Base-by-base conservation (phyloP, 2,329 filamentous ascomycete species). In the Daldinia sp. region DNA sequence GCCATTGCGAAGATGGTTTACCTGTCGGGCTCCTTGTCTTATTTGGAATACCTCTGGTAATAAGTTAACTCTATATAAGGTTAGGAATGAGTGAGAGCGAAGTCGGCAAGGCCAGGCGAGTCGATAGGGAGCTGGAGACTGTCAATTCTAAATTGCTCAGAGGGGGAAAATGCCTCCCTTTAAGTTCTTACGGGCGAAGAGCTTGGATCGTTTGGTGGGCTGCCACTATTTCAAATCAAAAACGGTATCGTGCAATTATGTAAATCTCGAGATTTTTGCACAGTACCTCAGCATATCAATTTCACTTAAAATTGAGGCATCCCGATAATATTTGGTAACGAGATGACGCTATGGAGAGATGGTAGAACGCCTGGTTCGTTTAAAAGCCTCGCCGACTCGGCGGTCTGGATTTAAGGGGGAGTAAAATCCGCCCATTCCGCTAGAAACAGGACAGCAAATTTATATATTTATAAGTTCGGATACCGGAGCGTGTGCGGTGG, bases 1-100 rank as follows among this genome's bases (percentile, higher is more conserved):
- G 51, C 41, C 63, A 66, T 66, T 29, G 21, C 9, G 13, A 7
- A 3, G 27, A 3, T 29, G 8, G n/a, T n/a, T n/a, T n/a, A n/a
- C 9, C 9, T 17, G 30, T 50, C n/a, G 19, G 7, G 39, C 19
- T 27, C 6, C 23, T 21, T 52, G 13, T 10, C 23, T 21, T 52
- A 15, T 30, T 15, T 48, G 27, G 25, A 29, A 30, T 3, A 37
- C 9, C 6, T n/a, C 10, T 27, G n/a, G 25, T 7, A 11, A 50
- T 27, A 13, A 21, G 30, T 17, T 23, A 35, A 27, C 15, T 45
- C 25, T 45, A 45, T 45, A 45, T 13, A n/a, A n/a, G n/a, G n/a
- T n/a, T n/a, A 23, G 17, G 21, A 45, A 45, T 27, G 21, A 45
- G 13, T 15, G 6, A 43, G 39, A 27, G 39, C 39, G 39, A 13